These are phyloP conservation scores for Tulasnella sp. DNA, from an alignment of 768 basidiomycete species.

Conservation along the genomic window DNA sequence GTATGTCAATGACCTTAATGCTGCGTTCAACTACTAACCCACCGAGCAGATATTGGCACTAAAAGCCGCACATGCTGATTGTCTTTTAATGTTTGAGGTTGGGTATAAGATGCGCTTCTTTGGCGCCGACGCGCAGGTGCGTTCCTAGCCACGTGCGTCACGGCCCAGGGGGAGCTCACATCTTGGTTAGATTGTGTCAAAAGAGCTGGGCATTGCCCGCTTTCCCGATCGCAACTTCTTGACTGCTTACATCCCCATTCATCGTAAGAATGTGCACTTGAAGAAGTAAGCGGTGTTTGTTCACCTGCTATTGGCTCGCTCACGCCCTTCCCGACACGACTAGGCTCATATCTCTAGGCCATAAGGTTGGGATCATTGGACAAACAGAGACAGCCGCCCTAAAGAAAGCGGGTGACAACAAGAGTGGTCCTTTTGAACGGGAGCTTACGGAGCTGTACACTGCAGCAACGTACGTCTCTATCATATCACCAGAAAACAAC, in stretches of 20 bases:
- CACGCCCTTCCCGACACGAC: neutral
- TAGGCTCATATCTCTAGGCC: constrained; percentile 64
- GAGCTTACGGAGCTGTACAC: constrained; percentile 73
- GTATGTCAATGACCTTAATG: constrained; percentile 2
- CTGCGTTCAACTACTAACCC: neutral
- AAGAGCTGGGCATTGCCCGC: constrained; percentile 68
- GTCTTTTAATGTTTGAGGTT: constrained; percentile 64
- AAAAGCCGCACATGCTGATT: constrained; percentile 18
- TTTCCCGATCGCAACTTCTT: constrained; percentile 62
- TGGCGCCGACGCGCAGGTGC: constrained; percentile 70
- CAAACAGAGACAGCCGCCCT: constrained; percentile 84
- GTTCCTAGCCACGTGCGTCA: too few relatives aligned
- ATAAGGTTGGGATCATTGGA: constrained; percentile 69
- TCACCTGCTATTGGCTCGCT: neutral
- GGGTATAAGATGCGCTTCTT: constrained; percentile 81
- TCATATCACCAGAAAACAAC: neutral
- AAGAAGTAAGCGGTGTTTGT: constrained; percentile 19
- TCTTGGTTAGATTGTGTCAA: constrained; percentile 48
- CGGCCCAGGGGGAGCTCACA: too few relatives aligned
- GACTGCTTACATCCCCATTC: constrained; percentile 62
- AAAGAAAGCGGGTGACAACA: constrained; percentile 71
- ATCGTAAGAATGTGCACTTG: constrained; percentile 35
- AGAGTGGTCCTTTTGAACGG: constrained; percentile 61
- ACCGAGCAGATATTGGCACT: constrained; percentile 13
- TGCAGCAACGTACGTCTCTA: constrained; percentile 61